Conservation (phyloP, 2,329 filamentous ascomycete species). For the Trichoderma aggressivum region DNA sequence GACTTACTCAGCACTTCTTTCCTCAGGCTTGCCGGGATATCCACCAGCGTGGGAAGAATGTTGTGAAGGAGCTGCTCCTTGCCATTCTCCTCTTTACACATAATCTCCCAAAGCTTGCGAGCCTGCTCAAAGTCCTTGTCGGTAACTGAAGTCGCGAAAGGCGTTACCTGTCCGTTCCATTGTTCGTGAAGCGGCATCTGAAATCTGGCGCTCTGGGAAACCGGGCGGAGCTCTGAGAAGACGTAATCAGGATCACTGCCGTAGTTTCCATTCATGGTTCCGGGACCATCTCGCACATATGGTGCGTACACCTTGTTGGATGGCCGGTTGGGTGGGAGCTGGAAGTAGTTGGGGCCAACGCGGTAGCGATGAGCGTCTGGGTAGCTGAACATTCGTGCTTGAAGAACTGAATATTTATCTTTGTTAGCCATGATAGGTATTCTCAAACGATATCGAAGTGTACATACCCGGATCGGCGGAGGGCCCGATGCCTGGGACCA, state of each 20-base stretch:
- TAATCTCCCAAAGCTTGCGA: conserved; percentile 47
- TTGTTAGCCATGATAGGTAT: not conserved
- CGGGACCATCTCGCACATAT: conserved; percentile 69
- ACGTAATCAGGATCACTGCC: conserved; percentile 59
- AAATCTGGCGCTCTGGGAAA: conserved; percentile 45
- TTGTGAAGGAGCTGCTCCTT: conserved; percentile 6
- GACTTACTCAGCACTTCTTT: conserved; percentile 7
- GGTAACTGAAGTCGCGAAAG: conserved; percentile 43
- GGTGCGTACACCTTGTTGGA: conserved; percentile 56
- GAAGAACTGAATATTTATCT: conserved; percentile 42
- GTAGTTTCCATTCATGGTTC: conserved; percentile 65
- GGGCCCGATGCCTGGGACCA: conserved; percentile 62
- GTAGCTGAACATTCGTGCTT: conserved; percentile 59
- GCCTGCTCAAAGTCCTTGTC: conserved; percentile 51
- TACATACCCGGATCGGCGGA: conserved; percentile 52
- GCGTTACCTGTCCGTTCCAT: conserved; percentile 45
- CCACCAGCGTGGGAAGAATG: not conserved
- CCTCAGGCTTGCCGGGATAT: not conserved
- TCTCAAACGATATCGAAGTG: no score
- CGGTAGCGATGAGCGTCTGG: conserved; percentile 62
- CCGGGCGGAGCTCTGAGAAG: conserved; percentile 6
- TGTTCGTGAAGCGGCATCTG: conserved; percentile 44
- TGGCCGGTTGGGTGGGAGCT: conserved; percentile 55
- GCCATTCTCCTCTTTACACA: conserved; percentile 30
- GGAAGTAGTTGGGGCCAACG: conserved; percentile 61